Base-by-base conservation (phyloP, 352 stramenopile species). In the Thraustochytrium sp. region DNA sequence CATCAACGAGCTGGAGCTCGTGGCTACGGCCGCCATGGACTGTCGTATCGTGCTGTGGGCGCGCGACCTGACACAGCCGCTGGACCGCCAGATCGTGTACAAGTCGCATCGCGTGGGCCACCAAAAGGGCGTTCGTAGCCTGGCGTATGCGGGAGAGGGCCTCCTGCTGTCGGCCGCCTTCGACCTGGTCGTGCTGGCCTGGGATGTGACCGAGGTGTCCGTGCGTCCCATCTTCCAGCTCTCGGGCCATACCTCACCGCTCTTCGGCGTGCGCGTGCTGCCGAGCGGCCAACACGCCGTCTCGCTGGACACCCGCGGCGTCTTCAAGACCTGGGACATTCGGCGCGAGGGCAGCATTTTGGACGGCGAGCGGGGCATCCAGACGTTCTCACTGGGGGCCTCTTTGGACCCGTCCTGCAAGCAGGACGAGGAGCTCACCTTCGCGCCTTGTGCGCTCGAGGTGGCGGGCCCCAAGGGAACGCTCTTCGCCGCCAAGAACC, bases 241-340 rank as follows among this genome's bases (percentile, higher is more conserved):
- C n/a, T 0, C 23, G 29, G 92, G 92, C 37, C 92, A 96, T 85
- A 93, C 90, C 77, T 92, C 92, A 80, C 92, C 90, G 63, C 85
- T 95, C 23, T 94, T 89, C 34, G 90, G 90, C 8, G 91, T 95
- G 51, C 90, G 94, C 84, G 92, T 95, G 83, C 91, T 95, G 49
- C 88, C 90, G 13, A 89, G 93, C 82, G 93, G 91, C 11, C 91
- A 92, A 3, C 91, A 95, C 82, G 92, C 94, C 74, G 89, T 96
- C 63, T 94, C 91, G 3, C 89, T 90, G 5, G 92, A 96, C 83
- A 87, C 93, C 2, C 89, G 93, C 55, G 92, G 92, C n/a, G 85
- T 93, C 34, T 93, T 94, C 65, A 95, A 94, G 64, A 78, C 94
- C 49, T 96, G 92, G 92, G 91, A 96, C 80, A 80, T 80, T 48